Percentiles rank a stretch among this genome's conserved stretches.
phyloP scores from a whole-genome alignment of 306 rosid genomes.

The Myrica gale region DNA sequence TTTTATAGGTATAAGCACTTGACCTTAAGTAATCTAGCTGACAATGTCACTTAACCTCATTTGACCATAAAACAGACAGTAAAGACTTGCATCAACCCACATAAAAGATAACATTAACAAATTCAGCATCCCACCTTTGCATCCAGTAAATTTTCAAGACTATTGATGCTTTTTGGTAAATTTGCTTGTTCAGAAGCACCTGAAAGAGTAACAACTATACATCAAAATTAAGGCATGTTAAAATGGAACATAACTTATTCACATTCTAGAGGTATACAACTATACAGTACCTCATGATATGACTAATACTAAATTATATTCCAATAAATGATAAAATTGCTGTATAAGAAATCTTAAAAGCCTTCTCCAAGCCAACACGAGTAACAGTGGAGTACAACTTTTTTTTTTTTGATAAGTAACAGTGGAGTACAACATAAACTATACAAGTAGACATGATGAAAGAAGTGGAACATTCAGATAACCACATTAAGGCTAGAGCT shows the following conservation, averaged over 20 bases:
- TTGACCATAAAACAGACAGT: not conserved
- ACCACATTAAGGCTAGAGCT: not conserved
- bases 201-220: constrained; percentile 41
- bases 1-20: not conserved
- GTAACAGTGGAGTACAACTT: not conserved
- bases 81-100: not conserved
- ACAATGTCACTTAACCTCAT: constrained; percentile 9
- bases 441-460: constrained; percentile 4
- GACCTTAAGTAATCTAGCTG: not conserved
- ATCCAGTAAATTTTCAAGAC: constrained; percentile 80
- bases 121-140: constrained; percentile 67
- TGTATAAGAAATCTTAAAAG: not conserved
- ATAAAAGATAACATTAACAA: constrained; percentile 20
- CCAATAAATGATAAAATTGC: not conserved
- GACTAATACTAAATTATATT: not conserved
- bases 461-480: constrained; percentile 6
- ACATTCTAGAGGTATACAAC: constrained; percentile 20
- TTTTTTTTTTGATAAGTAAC: not conserved
- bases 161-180: constrained; percentile 77
- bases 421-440: not conserved
- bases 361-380: not conserved
- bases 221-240: constrained; percentile 9
- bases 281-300: too few relatives aligned
- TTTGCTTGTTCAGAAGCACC: constrained; percentile 61
- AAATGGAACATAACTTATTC: constrained; percentile 12